Conservation (phyloP, 1,139 yeast species). For the Hansenula lynferdii region DNA sequence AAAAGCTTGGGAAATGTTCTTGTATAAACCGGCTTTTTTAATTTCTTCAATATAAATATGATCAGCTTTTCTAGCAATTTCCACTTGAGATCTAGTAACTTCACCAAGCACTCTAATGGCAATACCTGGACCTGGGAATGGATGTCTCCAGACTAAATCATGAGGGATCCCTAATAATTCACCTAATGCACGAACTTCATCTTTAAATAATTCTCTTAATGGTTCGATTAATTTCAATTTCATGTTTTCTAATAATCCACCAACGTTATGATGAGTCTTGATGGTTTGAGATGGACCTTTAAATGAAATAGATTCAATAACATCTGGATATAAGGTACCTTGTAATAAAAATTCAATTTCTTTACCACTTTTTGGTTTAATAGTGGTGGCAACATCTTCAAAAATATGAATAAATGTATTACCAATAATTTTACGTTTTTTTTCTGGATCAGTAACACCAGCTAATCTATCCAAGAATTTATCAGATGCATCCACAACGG, state of each 20-base stretch:
- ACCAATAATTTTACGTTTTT: conserved; percentile 98
- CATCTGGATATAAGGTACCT: conserved; percentile 98
- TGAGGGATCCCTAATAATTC: conserved; percentile 92
- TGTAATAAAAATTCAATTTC: conserved; percentile 92
- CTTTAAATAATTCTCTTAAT: conserved; percentile 95
- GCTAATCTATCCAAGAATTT: conserved; percentile 80
- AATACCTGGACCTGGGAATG: conserved; percentile 99
- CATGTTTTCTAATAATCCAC: conserved; percentile 97
- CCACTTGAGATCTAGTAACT: conserved; percentile 88
- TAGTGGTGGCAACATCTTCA: conserved; percentile 92
- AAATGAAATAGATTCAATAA: conserved; percentile 96
- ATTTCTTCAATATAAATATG: conserved; percentile 94
- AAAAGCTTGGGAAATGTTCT: conserved; percentile 94
- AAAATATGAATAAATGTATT: conserved; percentile 96
- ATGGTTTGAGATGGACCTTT: conserved; percentile 99
- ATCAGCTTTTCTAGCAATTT: conserved; percentile 97
- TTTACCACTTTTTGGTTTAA: conserved; percentile 84
- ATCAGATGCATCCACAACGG: conserved; percentile 92
- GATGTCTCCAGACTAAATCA: conserved; percentile 99
- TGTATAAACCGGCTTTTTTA: conserved; percentile 86
- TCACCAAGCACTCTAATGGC: conserved; percentile 98
- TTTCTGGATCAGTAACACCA: conserved; percentile 98
- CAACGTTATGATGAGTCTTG: conserved; percentile 98
- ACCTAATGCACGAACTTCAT: conserved; percentile 96
- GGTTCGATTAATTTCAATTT: conserved; percentile 98